A percentile compares a stretch with the other conserved stretches of the same genome.
phyloP scores from a whole-genome alignment of 106 monocot species.

The Allium cepa region DNA sequence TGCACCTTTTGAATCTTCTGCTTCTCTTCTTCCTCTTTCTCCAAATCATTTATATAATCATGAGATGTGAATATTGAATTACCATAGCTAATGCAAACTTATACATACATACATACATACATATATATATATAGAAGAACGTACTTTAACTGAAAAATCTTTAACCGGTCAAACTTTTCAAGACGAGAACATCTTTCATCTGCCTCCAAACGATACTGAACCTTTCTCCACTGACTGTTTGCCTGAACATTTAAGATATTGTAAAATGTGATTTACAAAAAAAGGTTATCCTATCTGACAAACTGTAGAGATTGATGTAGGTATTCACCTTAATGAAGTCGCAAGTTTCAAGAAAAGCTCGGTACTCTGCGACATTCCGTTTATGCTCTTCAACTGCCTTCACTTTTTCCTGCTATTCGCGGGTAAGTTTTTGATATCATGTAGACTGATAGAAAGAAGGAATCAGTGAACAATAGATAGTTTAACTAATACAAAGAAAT shows the following conservation, averaged over 20 bases:
- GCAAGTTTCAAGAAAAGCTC: constrained; percentile 84
- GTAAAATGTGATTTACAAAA: constrained; percentile 2
- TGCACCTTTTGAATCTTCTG: constrained; percentile 68
- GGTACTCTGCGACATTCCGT: too few species aligned
- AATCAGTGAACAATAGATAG: too few species aligned
- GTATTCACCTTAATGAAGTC: constrained; percentile 73
- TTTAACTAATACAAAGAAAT: neutral
- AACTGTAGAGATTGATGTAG: neutral
- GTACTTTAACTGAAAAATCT: constrained; percentile 61
- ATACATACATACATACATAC: too few species aligned
- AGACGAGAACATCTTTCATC: too few species aligned
- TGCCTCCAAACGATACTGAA: constrained; percentile 71
- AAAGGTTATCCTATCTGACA: neutral
- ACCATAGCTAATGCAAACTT: neutral
- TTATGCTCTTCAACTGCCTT: too few species aligned
- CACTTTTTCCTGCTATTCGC: too few species aligned
- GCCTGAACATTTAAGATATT: constrained; percentile 25
- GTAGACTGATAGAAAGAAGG: too few species aligned
- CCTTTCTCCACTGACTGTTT: constrained; percentile 83
- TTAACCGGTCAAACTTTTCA: constrained; percentile 71
- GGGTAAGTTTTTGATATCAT: too few species aligned
- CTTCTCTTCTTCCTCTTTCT: constrained; percentile 84
- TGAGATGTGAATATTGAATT: too few species aligned
- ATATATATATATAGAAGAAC: neutral
- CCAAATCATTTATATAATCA: constrained; percentile 71